Conservation (phyloP, 306 rosid genomes). For the Sechiopsis laciniata region DNA sequence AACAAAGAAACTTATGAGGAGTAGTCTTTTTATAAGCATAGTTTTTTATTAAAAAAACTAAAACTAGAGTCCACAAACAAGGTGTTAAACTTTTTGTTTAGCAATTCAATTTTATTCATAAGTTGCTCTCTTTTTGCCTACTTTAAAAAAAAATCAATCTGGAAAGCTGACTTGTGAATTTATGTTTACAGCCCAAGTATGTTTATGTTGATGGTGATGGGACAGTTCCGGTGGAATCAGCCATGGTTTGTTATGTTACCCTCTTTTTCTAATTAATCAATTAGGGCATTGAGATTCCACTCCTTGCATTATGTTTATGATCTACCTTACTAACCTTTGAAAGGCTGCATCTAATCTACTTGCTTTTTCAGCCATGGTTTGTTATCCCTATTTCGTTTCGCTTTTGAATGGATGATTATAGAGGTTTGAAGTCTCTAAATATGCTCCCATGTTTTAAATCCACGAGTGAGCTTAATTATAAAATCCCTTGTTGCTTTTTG, state of each 20-base stretch:
- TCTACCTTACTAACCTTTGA: background rate
- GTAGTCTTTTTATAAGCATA: no score
- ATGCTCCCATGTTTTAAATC: no score
- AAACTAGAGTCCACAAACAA: no score
- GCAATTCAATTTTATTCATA: background rate
- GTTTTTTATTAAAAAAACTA: no score
- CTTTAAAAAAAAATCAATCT: background rate
- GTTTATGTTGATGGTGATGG: slow-evolving; percentile 89
- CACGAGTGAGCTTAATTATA: no score
- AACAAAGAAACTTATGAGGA: no score
- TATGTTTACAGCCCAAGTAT: slow-evolving; percentile 54
- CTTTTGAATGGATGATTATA: background rate
- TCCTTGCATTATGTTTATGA: background rate
- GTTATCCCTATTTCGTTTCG: background rate
- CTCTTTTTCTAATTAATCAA: background rate
- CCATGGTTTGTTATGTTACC: slow-evolving; percentile 52
- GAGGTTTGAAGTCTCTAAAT: no score
- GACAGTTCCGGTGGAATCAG: slow-evolving; percentile 83
- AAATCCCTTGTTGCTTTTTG: no score
- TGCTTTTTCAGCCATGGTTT: background rate
- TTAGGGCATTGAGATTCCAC: background rate
- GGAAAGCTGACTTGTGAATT: slow-evolving; percentile 25
- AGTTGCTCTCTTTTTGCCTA: background rate
- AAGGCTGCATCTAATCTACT: background rate
- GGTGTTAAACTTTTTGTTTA: background rate